phyloP scores from a whole-genome alignment of 495 filamentous ascomycete genomes.

The Emericellopsis terricola region DNA sequence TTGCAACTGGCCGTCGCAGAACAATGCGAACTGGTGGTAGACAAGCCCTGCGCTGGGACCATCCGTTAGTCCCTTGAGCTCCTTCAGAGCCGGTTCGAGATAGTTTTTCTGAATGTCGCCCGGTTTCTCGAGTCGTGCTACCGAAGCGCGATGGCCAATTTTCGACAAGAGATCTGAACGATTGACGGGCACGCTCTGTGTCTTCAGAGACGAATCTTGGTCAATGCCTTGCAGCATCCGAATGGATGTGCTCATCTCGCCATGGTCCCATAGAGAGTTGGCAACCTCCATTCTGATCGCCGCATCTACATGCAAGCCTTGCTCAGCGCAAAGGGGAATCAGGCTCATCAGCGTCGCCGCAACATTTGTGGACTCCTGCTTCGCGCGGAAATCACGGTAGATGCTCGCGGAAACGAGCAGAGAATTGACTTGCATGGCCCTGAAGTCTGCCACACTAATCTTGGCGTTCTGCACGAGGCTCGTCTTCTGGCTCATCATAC shows the following conservation, averaged over 20 bases:
- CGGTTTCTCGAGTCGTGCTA: conserved; percentile 83
- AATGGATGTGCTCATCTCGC: conserved; percentile 82
- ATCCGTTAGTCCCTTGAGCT: conserved; percentile 48
- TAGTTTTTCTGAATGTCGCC: conserved; percentile 76
- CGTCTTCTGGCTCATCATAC: conserved; percentile 50
- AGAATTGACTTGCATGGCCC: conserved; percentile 50
- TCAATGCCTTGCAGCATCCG: conserved; percentile 64
- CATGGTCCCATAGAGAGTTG: conserved; percentile 86
- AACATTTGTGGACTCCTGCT: conserved; percentile 70
- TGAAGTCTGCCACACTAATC: conserved; percentile 39
- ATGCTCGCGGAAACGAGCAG: conserved; percentile 58
- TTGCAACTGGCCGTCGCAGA: conserved; percentile 85
- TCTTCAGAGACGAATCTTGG: conserved; percentile 38
- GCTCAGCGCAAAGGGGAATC: conserved; percentile 40
- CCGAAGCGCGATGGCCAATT: conserved; percentile 72
- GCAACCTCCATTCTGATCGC: conserved; percentile 63
- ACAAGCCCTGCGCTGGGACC: conserved; percentile 70
- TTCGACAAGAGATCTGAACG: conserved; percentile 70
- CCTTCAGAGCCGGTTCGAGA: conserved; percentile 62
- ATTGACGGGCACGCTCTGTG: conserved; percentile 56
- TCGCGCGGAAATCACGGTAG: conserved; percentile 56
- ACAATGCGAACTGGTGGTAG: conserved; percentile 84
- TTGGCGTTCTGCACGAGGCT: conserved; percentile 40
- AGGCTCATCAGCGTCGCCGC: conserved; percentile 66
- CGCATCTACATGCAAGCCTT: conserved; percentile 59